Conservation (phyloP, 192 early-diverging fungal species). For the Linnemannia exigua region DNA sequence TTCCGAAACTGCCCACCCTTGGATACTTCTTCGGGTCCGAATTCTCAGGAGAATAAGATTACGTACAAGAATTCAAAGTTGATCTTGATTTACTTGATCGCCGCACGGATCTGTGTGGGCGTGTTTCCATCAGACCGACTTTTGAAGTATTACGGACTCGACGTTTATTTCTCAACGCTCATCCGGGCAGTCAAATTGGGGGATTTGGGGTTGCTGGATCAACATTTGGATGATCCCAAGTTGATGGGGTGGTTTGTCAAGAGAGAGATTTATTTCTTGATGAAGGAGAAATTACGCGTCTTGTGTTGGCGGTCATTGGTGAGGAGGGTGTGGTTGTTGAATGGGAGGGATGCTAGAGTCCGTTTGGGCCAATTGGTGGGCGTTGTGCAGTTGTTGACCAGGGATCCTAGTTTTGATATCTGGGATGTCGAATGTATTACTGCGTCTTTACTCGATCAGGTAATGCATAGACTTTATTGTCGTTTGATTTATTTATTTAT, state of each 20-base stretch:
- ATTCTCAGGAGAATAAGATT: constrained; percentile 12
- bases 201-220: constrained; percentile 34
- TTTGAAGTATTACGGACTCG: constrained; percentile 50
- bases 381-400: constrained; percentile 41
- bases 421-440: constrained; percentile 57
- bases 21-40: neutral
- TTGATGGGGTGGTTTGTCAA: constrained; percentile 46
- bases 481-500: neutral
- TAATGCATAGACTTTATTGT: no score
- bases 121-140: constrained; percentile 43
- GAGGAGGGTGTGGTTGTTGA: constrained; percentile 43
- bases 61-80: constrained; percentile 56
- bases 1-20: constrained; percentile 50
- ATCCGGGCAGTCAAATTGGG: constrained; percentile 50
- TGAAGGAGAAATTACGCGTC: constrained; percentile 58
- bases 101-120: constrained; percentile 60
- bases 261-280: constrained; percentile 56
- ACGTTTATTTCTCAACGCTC: constrained; percentile 30
- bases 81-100: constrained; percentile 58
- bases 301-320: constrained; percentile 62
- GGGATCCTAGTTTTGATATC: constrained; percentile 39
- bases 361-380: constrained; percentile 36
- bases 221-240: constrained; percentile 21
- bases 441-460: constrained; percentile 65
- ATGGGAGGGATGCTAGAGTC: constrained; percentile 14